Evolutionary conservation across 108 stramenopile genomes (phyloP).

Genomic region (Bacterosira constricta): DNA sequence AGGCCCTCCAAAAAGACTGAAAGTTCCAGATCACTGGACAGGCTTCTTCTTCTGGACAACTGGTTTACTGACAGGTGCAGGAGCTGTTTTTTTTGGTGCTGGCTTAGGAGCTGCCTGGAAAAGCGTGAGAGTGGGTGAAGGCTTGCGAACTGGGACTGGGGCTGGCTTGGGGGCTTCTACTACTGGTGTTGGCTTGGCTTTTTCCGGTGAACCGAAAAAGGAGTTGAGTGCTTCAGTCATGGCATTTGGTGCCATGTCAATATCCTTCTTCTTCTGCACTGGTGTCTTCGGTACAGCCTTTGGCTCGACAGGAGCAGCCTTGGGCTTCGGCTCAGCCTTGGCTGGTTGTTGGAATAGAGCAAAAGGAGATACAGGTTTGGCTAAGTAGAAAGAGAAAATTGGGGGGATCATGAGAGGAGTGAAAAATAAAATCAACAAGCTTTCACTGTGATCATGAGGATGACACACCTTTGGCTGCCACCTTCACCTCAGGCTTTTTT

Average conservation of each 20-base stretch:
- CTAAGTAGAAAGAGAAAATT: neutral
- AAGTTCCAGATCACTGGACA: constrained; percentile 42
- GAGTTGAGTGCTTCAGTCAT: constrained; percentile 56
- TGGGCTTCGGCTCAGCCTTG: constrained; percentile 19
- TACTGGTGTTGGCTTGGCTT: neutral
- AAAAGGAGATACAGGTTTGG: constrained; percentile 12
- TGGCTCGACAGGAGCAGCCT: constrained; percentile 13
- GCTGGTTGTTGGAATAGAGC: constrained; percentile 28
- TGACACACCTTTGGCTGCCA: constrained; percentile 9
- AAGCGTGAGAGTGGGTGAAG: constrained; percentile 44
- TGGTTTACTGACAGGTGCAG: constrained; percentile 22
- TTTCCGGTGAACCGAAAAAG: constrained; percentile 28
- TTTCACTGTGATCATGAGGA: neutral
- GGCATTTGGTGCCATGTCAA: constrained; percentile 41
- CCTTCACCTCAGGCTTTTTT: constrained; percentile 15
- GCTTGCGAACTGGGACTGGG: constrained; percentile 36
- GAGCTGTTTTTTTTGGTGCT: constrained; percentile 29
- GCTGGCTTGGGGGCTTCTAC: constrained; percentile 18
- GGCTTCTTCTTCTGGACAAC: constrained; percentile 22
- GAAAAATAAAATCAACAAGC: neutral
- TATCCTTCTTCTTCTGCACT: constrained; percentile 9
- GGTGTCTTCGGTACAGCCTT: constrained; percentile 9
- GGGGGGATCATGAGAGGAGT: neutral
- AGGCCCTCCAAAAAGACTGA: constrained; percentile 53
- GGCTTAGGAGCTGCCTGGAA: constrained; percentile 41